Evolutionary conservation across 228 moss, liverwort and hornwort genomes (phyloP), one percentile per base, ranked within the genome.

Genomic region (Sphagnum fallax): DNA sequence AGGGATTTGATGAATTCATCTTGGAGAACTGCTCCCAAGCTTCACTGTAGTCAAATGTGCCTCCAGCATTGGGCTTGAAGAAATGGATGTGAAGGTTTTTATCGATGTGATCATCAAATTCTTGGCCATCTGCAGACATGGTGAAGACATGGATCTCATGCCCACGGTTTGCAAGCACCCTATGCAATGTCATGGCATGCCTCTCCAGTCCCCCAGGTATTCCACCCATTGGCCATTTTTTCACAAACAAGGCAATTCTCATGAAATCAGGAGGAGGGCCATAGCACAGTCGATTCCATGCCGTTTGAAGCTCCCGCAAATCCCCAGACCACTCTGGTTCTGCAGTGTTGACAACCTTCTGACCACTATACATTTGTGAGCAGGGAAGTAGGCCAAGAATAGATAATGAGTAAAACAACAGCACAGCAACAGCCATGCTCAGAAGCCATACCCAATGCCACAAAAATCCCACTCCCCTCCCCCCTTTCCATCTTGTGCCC

Each of bases 271-370:
- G 69, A 1, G 77, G 70, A 4, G 16, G 50, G 6, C 80, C 88
- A 6, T 71, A 92, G 63, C 92, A 90, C 16, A 90, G 82, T 6
- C 90, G 80, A 63, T 92, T 92, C 92, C 92, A 90, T 4, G 84
- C 72, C 11, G 80, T 79, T 64, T 85, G 82, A 58, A 82, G 80
- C 65, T 82, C 81, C 63, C 85, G 72, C 88, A 90, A 66, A 64
- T 90, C 83, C 6, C 88, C 92, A 5, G 74, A 70, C 90, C 92
- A 90, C 55, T 8, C 55, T 18, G 47, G n/a, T 14, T n/a, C 62
- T 48, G n/a, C 57, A 8, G 9, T 8, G 9, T 55, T 12, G 9
- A 55, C 12, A 8, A 55, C 1, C 55, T 55, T 55, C 8, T 12
- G 8, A 8, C 55, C 55, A 8, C 1, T 12, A 8, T 8, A 55